These are phyloP conservation scores for Dactylellina haptotyla DNA, from an alignment of 2,329 filamentous ascomycete species.

Conservation along the genomic window DNA sequence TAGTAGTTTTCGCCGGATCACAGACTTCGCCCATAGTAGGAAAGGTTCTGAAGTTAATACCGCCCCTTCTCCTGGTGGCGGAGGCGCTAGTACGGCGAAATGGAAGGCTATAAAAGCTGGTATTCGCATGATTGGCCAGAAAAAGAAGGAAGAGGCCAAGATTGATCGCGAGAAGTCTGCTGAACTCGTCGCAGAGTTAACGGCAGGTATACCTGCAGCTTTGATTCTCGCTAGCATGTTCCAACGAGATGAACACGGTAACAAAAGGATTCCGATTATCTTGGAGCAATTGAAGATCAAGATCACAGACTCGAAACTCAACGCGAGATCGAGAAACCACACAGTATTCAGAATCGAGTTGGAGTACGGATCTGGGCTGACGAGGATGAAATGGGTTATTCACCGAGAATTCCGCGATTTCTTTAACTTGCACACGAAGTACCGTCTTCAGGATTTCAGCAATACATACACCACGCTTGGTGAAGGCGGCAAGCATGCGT, in stretches of 20 bases:
- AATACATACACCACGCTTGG: conserved; percentile 76
- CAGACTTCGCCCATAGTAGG: conserved; percentile 62
- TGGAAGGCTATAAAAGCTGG: conserved; percentile 95
- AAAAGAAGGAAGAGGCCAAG: conserved; percentile 82
- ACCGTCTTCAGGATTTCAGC: conserved; percentile 85
- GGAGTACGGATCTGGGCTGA: conserved; percentile 94
- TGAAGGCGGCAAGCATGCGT: conserved; percentile 75
- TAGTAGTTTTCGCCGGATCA: conserved; percentile 63
- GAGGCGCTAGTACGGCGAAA: conserved; percentile 73
- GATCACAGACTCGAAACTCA: conserved; percentile 76
- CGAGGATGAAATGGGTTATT: conserved; percentile 96
- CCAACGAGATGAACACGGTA: conserved; percentile 93
- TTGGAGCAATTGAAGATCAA: conserved; percentile 92
- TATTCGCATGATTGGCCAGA: conserved; percentile 76
- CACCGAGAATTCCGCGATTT: conserved; percentile 88
- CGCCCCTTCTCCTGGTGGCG: conserved; percentile 61
- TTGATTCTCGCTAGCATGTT: conserved; percentile 97
- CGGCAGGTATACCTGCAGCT: conserved; percentile 90
- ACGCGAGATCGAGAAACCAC: conserved; percentile 71
- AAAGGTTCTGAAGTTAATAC: conserved; percentile 59
- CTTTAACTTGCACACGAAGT: conserved; percentile 89
- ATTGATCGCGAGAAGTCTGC: conserved; percentile 96
- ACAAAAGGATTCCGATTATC: conserved; percentile 91
- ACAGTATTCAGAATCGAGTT: conserved; percentile 89
- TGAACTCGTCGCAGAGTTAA: conserved; percentile 92